Evolutionary conservation across 176 grass and related monocot genomes (phyloP).

Genomic region (Secale cereale): DNA sequence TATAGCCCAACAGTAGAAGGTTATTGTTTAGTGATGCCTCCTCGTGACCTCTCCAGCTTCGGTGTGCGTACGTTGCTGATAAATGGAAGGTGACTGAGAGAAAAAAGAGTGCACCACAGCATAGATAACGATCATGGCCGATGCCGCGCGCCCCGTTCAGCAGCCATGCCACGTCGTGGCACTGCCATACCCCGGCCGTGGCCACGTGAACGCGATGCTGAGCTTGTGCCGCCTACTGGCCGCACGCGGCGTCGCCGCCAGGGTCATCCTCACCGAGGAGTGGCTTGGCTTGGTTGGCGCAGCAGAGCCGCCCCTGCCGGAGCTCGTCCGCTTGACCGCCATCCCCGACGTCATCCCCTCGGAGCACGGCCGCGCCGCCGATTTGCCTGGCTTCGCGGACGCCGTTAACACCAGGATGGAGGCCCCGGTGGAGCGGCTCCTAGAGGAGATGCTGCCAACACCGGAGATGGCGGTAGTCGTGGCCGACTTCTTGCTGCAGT

Average conservation of each 20-base stretch:
- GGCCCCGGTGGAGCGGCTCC: slow-evolving; percentile 39
- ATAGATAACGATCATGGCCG: no score
- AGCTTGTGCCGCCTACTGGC: not conserved
- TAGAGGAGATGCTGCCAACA: not conserved
- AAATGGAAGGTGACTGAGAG: no score
- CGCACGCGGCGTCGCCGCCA: not conserved
- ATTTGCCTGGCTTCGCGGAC: slow-evolving; percentile 27
- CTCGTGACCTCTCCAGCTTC: no score
- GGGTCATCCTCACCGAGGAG: not conserved
- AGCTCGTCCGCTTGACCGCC: slow-evolving; percentile 27
- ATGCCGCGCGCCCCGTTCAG: no score
- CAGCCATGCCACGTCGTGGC: not conserved
- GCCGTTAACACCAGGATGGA: slow-evolving; percentile 48
- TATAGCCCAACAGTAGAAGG: no score
- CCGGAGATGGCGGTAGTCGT: not conserved
- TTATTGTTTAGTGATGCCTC: no score
- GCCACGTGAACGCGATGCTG: not conserved
- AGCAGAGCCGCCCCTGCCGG: not conserved
- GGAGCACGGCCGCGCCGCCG: slow-evolving; percentile 34
- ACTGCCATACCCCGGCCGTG: not conserved
- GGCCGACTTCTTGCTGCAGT: not conserved
- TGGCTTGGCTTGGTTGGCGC: not conserved
- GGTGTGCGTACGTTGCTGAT: no score
- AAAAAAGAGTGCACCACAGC: no score
- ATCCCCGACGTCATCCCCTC: slow-evolving; percentile 63